Evolutionary conservation across 257 asterid species (phyloP).

Genomic region (Linderniella brevidens): DNA sequence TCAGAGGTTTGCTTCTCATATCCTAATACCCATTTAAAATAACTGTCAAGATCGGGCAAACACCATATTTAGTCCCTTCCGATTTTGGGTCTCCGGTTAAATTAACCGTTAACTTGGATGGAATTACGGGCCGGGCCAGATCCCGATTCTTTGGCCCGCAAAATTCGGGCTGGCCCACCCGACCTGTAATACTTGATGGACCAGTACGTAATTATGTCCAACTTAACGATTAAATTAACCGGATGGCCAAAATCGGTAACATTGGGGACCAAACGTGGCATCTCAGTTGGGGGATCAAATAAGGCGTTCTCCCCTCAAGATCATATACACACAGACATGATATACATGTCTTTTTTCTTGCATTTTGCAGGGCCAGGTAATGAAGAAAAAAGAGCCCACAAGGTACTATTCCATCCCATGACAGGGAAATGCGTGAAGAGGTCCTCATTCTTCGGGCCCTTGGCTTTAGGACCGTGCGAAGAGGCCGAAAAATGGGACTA

Average conservation of each 20-base stretch:
- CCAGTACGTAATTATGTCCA: too few species aligned
- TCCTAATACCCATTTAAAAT: background rate
- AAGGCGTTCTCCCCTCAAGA: too few species aligned
- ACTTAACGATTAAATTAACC: too few species aligned
- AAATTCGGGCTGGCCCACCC: too few species aligned
- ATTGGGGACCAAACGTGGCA: too few species aligned
- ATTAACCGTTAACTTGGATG: too few species aligned
- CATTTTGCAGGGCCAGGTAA: slow-evolving; percentile 67
- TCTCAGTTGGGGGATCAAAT: too few species aligned
- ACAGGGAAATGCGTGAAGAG: slow-evolving; percentile 58
- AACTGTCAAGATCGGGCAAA: background rate
- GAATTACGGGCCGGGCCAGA: too few species aligned
- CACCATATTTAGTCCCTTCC: background rate
- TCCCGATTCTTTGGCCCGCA: too few species aligned
- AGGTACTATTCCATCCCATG: slow-evolving; percentile 61
- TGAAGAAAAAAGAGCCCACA: slow-evolving; percentile 27
- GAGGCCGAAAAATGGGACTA: slow-evolving; percentile 62
- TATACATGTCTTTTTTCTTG: background rate
- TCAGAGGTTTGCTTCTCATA: slow-evolving; percentile 28
- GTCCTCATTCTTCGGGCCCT: slow-evolving; percentile 28
- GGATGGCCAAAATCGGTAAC: too few species aligned
- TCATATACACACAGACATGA: background rate
- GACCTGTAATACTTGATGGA: too few species aligned
- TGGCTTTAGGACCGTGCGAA: slow-evolving; percentile 60
- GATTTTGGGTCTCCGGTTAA: too few species aligned